Base-by-base conservation (phyloP, 1,284 basidiomycete genomes). In the Pterulicium gracile region DNA sequence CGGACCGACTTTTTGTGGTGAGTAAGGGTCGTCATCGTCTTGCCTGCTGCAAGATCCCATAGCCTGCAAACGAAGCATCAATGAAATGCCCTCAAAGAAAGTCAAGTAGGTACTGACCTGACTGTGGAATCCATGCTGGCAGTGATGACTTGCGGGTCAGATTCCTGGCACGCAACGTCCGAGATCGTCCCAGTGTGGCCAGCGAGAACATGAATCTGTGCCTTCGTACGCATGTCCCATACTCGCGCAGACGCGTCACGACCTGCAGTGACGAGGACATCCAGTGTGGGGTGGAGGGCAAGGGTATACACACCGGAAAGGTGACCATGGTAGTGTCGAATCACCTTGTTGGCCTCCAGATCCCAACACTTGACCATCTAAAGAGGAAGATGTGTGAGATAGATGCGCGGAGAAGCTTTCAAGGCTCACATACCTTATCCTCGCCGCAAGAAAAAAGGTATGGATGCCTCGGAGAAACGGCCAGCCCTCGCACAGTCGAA, bases 321-420 rank as follows among this genome's bases (percentile, higher is more conserved):
- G 64, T 98, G 95, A 1, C 95, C 95, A 60, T 97, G 93, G 62
- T 98, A 98, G 63, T 98, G 93, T 35, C 95, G 77, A 52, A 99
- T 98, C 52, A 98, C 95, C 64, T 97, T 97, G 73, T 99, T 99
- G 17, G 88, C 86, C 66, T 99, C 96, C 46, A 99, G 67, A 60
- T 99, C 95, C 96, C 96, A 98, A 59, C 96, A 98, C 70, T 98
- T 98, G 41, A 99, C 94, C 90, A 96, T 96, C 88, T 92, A 58
- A 14, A 46, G 14, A 2, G n/a, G n/a, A n/a, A n/a, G 7, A 27
- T 17, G 3, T 4, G 19, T 36, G 17, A 43, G 34, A 14, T 43
- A 18, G 24, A n/a, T 23, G 14, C 18, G 27, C 42, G 23, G 21
- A 17, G 13, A 44, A 46, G 20, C 19, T 17, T 22, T 19, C 1